Evolutionary conservation across 2,329 filamentous ascomycete species (phyloP).

Genomic region (Pseudopithomyces chartarum): DNA sequence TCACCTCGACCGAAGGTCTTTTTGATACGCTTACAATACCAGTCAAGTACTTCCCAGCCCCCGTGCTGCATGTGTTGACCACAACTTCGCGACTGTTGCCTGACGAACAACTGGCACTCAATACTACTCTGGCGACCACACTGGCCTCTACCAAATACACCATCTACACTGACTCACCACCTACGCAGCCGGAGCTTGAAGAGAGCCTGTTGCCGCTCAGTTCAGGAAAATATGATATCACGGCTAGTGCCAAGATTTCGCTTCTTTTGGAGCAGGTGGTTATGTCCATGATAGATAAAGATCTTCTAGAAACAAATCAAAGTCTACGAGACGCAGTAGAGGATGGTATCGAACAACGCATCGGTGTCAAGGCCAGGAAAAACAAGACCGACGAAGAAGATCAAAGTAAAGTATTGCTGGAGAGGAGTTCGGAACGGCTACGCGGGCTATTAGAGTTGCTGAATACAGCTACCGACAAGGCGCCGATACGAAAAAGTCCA

Average conservation of each 20-base stretch:
- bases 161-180: slow-evolving; percentile 28
- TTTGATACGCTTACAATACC: slow-evolving; percentile 62
- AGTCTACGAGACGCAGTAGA: slow-evolving; percentile 54
- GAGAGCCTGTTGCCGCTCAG: slow-evolving; percentile 28
- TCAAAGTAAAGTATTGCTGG: slow-evolving; percentile 40
- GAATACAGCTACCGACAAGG: slow-evolving; percentile 22
- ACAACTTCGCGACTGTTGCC: slow-evolving; percentile 52
- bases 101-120: slow-evolving; percentile 55
- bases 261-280: slow-evolving; percentile 42
- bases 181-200: slow-evolving; percentile 37
- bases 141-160: slow-evolving; percentile 30
- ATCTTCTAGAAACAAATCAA: slow-evolving; percentile 25
- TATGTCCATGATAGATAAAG: slow-evolving; percentile 32
- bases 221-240: slow-evolving; percentile 31
- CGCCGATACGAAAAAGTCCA: neutral
- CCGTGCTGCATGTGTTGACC: slow-evolving; percentile 62
- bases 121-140: slow-evolving; percentile 37
- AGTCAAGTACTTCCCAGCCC: slow-evolving; percentile 56
- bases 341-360: slow-evolving; percentile 58
- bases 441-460: slow-evolving; percentile 40
- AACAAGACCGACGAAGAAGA: slow-evolving; percentile 42
- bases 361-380: slow-evolving; percentile 51
- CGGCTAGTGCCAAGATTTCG: slow-evolving; percentile 41
- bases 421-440: slow-evolving; percentile 42
- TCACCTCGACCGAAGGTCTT: slow-evolving; percentile 60